Conservation (phyloP, 2,329 filamentous ascomycete genomes). For the Colletotrichum sansevieriae region DNA sequence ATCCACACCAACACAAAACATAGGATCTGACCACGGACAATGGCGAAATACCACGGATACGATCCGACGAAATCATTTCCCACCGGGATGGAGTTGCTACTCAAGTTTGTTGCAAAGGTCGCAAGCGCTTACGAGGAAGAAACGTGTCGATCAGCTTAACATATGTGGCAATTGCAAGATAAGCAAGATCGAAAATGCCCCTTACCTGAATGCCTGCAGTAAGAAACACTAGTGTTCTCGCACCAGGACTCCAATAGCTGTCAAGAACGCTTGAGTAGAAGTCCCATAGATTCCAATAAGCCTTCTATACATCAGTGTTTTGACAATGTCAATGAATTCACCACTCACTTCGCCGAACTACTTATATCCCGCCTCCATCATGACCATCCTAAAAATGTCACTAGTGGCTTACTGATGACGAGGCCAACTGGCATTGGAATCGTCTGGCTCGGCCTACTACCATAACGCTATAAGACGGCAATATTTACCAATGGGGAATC, state of each 20-base stretch:
- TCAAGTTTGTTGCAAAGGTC: slow-evolving; percentile 23
- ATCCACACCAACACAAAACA: slow-evolving; percentile 19
- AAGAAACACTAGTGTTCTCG: slow-evolving; percentile 10
- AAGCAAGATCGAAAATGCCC: too few relatives aligned
- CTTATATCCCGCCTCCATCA: slow-evolving; percentile 24
- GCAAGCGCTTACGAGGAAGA: slow-evolving; percentile 2
- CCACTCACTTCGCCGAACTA: slow-evolving; percentile 16
- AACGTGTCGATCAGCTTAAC: background rate
- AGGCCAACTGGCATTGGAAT: slow-evolving; percentile 21
- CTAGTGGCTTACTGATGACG: slow-evolving; percentile 25
- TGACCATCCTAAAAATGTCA: slow-evolving; percentile 21
- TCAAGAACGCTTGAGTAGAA: slow-evolving; percentile 22
- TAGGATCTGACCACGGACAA: slow-evolving; percentile 20
- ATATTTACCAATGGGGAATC: slow-evolving; percentile 19
- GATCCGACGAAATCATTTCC: slow-evolving; percentile 10
- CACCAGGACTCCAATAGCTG: slow-evolving; percentile 23
- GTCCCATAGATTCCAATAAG: slow-evolving; percentile 34
- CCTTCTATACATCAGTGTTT: background rate
- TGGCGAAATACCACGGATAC: slow-evolving; percentile 16
- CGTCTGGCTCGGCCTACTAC: slow-evolving; percentile 1
- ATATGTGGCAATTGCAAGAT: too few relatives aligned
- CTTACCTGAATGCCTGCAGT: slow-evolving; percentile 14
- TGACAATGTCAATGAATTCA: too few relatives aligned
- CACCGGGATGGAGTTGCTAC: slow-evolving; percentile 25
- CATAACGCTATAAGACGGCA: slow-evolving; percentile 15